Evolutionary conservation across 192 early-diverging fungal genomes (phyloP).

Genomic region (Backusella morwellensis): DNA sequence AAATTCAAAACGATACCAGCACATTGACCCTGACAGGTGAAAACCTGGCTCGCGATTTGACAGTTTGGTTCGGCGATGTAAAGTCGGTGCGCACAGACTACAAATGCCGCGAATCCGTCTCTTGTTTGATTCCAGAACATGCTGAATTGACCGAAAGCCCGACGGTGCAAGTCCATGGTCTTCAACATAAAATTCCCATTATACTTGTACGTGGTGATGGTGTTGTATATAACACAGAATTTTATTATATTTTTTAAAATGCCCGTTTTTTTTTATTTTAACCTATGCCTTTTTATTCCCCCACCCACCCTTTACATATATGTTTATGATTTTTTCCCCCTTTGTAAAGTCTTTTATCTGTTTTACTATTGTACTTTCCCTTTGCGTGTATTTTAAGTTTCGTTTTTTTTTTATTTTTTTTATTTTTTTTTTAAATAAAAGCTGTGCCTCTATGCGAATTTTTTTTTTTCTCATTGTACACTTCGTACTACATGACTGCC

Average conservation of each 20-base stretch:
- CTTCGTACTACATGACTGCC: neutral
- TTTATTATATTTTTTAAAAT: constrained; percentile 28
- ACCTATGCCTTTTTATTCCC: neutral
- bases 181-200: constrained; percentile 21
- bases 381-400: neutral
- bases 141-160: constrained; percentile 15
- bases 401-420: neutral
- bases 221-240: constrained; percentile 33
- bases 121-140: constrained; percentile 39
- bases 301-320: neutral
- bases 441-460: neutral
- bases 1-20: constrained; percentile 29
- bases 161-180: constrained; percentile 1
- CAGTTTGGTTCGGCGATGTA: constrained; percentile 66
- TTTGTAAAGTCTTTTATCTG: neutral
- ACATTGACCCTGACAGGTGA: constrained; percentile 59
- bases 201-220: constrained; percentile 35
- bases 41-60: constrained; percentile 64
- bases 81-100: constrained; percentile 47
- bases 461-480: neutral
- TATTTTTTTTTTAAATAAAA: neutral
- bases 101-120: constrained; percentile 40
- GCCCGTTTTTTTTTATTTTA: too few species aligned
- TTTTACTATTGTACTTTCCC: neutral
- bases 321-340: neutral